Evolutionary conservation across 2,329 filamentous ascomycete genomes (phyloP).

Genomic region (Boeremia lycopersici): DNA sequence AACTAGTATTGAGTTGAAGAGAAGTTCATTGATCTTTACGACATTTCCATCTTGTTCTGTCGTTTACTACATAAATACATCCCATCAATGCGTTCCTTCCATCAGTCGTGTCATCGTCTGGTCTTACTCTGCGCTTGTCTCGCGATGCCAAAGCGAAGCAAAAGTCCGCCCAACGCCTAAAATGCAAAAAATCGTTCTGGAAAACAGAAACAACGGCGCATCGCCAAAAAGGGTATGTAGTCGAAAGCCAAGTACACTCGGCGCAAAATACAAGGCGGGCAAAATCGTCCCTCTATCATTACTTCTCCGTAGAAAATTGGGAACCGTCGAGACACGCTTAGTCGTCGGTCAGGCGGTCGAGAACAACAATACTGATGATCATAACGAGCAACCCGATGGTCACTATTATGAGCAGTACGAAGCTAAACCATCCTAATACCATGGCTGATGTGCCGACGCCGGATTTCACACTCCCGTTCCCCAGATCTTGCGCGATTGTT

Average conservation of each 20-base stretch:
- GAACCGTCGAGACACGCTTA: not conserved
- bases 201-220: conserved; percentile 34
- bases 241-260: conserved; percentile 35
- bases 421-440: conserved; percentile 97
- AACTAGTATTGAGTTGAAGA: not conserved
- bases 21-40: conserved; percentile 5
- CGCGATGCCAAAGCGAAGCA: conserved; percentile 8
- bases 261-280: conserved; percentile 32
- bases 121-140: conserved; percentile 5
- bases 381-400: conserved; percentile 94
- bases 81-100: conserved; percentile 28
- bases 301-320: conserved; percentile 8
- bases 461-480: conserved; percentile 83
- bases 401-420: conserved; percentile 89
- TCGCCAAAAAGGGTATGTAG: conserved; percentile 42
- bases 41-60: conserved; percentile 27
- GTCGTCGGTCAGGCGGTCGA: conserved; percentile 64
- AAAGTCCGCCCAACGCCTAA: conserved; percentile 34
- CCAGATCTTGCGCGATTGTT: conserved; percentile 90
- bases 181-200: conserved; percentile 35
- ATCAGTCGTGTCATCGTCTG: conserved; percentile 15
- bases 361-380: conserved; percentile 88
- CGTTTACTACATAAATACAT: conserved; percentile 37
- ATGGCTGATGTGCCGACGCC: conserved; percentile 94
- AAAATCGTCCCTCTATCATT: conserved; percentile 21